Base-by-base conservation (phyloP, 306 rosid species). In the Gastrolobium bilobum region DNA sequence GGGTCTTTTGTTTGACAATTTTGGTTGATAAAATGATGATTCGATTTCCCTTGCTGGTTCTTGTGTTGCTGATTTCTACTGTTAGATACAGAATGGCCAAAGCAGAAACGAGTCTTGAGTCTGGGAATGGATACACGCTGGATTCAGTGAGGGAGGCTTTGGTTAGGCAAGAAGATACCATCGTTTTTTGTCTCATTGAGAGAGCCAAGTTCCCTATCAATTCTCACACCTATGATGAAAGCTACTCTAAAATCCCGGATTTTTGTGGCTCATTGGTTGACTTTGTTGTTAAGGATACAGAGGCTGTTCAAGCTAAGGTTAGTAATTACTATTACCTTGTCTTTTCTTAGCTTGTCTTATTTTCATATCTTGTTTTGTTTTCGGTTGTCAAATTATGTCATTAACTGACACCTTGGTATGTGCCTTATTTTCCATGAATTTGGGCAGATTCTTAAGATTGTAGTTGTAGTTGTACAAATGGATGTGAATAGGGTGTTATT, bases 161-260 rank as follows among this genome's bases (percentile, higher is more conserved):
- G 91, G 39, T 86, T 42, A 88, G 88, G 69, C 93, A 91, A 87
- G 99, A 96, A 81, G 97, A 96, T 74, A 86, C 90, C 7, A 93
- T 96, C 14, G 31, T 96, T 34, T 93, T 79, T 75, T 80, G 85
- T 76, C 87, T 96, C 68, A 86, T 96, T 10, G 90, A 96, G 67
- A 86, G 99, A 79, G 94, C 98, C 0, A 88, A 75, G 64, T 91
- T 87, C 43, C 93, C 94, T 7, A 8, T 73, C 31, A 96, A 96
- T 80, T 73, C 88, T 38, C 85, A 75, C 2, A 50, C 89, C 29
- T 96, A 96, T 68, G 52, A 81, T 9, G 20, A 80, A 34, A 70
- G 84, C 5, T 69, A 66, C 38, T 5, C 76, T 46, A 10, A 70
- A 62, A 54, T 79, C 63, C 51, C 71, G 0, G 87, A 72, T 2